Percentiles rank a stretch among this genome's conserved stretches.
These are phyloP conservation scores for Cicer judaicum DNA, from an alignment of 306 rosid species.

Conservation along the genomic window DNA sequence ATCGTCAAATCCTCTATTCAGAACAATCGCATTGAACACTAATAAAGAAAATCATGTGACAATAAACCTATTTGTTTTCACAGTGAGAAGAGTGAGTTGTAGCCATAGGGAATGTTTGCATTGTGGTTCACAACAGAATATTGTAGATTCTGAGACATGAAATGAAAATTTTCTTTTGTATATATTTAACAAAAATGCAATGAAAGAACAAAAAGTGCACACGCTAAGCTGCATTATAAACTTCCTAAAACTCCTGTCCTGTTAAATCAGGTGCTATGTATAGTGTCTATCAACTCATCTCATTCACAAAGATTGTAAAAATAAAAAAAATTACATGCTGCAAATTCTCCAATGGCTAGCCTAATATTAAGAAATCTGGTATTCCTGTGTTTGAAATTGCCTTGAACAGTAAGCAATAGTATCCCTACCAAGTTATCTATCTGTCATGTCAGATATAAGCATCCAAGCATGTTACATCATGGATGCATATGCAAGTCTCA, in stretches of 20 bases:
- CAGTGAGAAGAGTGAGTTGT: no score
- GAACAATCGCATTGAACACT: background rate
- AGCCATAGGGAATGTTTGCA: background rate
- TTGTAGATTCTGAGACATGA: background rate
- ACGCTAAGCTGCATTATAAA: constrained; percentile 7
- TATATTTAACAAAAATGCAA: constrained; percentile 30
- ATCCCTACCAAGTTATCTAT: background rate
- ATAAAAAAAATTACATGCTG: constrained; percentile 18
- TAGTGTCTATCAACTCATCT: constrained; percentile 26
- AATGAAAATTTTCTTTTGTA: background rate
- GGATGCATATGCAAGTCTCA: constrained; percentile 28
- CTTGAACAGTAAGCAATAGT: constrained; percentile 14
- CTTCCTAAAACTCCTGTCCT: constrained; percentile 16
- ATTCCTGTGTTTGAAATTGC: constrained; percentile 21
- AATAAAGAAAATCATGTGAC: background rate
- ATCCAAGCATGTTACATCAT: constrained; percentile 16
- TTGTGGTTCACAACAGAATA: background rate
- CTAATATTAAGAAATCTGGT: constrained; percentile 18
- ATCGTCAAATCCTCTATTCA: background rate
- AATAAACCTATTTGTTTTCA: no score
- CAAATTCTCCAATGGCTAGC: constrained; percentile 23
- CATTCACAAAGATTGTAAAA: constrained; percentile 25
- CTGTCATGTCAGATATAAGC: background rate
- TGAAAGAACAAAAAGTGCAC: constrained; percentile 9
- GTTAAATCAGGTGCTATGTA: constrained; percentile 10